These are phyloP conservation scores for Blastomyces percursus DNA, from an alignment of 2,329 filamentous ascomycete species.

Conservation along the genomic window DNA sequence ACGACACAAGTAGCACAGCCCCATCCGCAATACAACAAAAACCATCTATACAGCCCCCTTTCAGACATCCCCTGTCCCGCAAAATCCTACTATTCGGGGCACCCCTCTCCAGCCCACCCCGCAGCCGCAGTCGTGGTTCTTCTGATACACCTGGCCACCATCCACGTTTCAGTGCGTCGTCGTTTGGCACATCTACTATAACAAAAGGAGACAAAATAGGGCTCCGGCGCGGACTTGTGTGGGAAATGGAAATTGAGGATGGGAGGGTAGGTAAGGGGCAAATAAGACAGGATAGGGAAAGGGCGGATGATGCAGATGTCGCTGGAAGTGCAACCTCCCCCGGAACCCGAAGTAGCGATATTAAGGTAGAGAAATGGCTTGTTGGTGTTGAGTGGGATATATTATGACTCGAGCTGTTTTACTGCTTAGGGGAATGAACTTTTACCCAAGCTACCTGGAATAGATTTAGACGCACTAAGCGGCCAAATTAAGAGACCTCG, in stretches of 20 bases:
- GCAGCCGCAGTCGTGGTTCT: background rate
- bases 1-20: background rate
- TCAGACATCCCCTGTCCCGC: background rate
- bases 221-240: constrained; percentile 24
- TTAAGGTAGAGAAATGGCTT: constrained; percentile 21
- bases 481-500: background rate
- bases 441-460: background rate
- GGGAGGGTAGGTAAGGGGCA: background rate
- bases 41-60: background rate
- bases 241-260: constrained; percentile 26
- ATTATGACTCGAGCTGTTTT: background rate
- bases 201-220: constrained; percentile 18
- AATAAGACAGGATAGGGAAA: background rate
- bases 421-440: no score
- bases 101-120: constrained; percentile 1
- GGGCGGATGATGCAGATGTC: background rate
- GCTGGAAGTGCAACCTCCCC: background rate
- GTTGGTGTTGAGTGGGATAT: constrained; percentile 34
- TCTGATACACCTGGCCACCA: constrained; percentile 7
- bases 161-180: background rate
- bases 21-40: background rate
- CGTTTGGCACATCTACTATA: background rate
- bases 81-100: constrained; percentile 10
- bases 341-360: no score
- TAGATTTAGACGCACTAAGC: background rate